Percentiles rank a stretch among this genome's conserved stretches.
phyloP scores from a whole-genome alignment of 2,329 filamentous ascomycete genomes.

The Trichoderma asperellum region DNA sequence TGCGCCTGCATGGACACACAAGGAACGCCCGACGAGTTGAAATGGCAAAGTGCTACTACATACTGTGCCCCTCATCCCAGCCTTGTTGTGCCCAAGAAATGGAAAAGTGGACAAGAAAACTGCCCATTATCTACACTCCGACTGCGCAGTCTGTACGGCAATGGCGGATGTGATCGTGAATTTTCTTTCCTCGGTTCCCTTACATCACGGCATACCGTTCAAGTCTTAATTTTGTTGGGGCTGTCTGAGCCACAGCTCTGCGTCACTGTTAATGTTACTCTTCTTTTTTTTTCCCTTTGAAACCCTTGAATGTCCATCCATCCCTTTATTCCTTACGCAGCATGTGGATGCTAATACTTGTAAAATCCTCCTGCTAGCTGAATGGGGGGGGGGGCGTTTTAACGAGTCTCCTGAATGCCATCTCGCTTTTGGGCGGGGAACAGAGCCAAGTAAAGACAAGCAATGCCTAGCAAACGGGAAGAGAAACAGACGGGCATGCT shows the following conservation, averaged over 20 bases:
- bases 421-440: not conserved
- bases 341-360: slow-evolving; percentile 1
- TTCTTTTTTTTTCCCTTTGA: not conserved
- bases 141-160: not conserved
- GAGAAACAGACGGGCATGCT: not conserved
- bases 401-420: not conserved
- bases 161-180: slow-evolving; percentile 7
- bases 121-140: not conserved
- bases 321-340: not conserved
- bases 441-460: not conserved
- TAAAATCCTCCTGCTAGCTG: not conserved
- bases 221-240: slow-evolving; percentile 2
- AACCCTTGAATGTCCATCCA: not conserved
- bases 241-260: slow-evolving; percentile 1
- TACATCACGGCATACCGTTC: not conserved
- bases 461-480: not conserved
- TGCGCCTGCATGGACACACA: not conserved
- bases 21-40: not conserved
- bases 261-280: not conserved
- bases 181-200: not conserved
- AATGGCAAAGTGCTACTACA: not conserved
- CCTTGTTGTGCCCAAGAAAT: not conserved
- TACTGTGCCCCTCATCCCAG: not conserved
- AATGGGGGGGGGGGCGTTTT: not conserved
- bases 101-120: not conserved